Evolutionary conservation across 2,329 filamentous ascomycete genomes (phyloP).

Genomic region (Arthrocladium fulminans): DNA sequence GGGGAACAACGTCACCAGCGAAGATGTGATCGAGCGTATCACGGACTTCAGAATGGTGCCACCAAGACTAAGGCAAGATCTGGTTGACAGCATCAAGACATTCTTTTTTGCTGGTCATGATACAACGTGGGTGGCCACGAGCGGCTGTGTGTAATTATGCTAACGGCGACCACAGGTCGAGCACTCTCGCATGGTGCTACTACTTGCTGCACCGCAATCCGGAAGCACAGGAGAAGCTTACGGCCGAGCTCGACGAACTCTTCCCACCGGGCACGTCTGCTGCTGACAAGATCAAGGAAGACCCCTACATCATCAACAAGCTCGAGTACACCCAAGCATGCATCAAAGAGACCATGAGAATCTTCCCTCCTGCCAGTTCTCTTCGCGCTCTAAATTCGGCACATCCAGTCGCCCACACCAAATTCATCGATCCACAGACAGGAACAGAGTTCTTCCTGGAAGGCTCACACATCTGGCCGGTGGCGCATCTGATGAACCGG

Average conservation of each 20-base stretch:
- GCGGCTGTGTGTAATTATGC: no score
- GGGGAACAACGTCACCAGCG: background rate
- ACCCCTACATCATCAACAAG: conserved; percentile 41
- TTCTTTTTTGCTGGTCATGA: conserved; percentile 27
- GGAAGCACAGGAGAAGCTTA: conserved; percentile 28
- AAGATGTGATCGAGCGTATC: background rate
- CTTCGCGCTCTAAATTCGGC: conserved; percentile 13
- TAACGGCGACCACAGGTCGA: no score
- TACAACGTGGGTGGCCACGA: no score
- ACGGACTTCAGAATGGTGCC: background rate
- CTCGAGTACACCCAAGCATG: conserved; percentile 46
- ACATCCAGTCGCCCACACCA: background rate
- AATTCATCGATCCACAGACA: conserved; percentile 15
- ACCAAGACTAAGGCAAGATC: background rate
- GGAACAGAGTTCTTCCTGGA: conserved; percentile 15
- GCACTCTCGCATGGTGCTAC: conserved; percentile 27
- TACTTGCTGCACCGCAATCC: conserved; percentile 33
- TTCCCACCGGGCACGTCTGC: conserved; percentile 36
- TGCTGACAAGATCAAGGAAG: conserved; percentile 30
- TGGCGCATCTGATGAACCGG: conserved; percentile 28
- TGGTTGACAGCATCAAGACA: conserved; percentile 24
- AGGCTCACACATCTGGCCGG: conserved; percentile 17
- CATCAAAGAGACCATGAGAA: conserved; percentile 45
- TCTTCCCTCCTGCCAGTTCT: conserved; percentile 37
- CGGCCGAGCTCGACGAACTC: conserved; percentile 45